phyloP scores from a whole-genome alignment of 139 green algal genomes.

The Axilococcus clingmanii region DNA sequence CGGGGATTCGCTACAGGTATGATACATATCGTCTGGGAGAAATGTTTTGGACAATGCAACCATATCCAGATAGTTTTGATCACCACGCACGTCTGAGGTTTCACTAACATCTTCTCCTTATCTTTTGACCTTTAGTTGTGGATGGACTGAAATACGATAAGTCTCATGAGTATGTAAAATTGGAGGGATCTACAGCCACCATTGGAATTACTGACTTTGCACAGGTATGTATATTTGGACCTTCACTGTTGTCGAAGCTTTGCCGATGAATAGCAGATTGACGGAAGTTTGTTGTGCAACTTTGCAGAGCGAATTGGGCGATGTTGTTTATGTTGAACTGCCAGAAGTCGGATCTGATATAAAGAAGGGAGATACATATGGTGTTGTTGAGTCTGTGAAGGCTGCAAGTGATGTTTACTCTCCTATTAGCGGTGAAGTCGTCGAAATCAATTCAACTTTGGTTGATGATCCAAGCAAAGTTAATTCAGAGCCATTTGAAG shows the following conservation, averaged over 20 bases:
- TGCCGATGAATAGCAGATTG: not conserved
- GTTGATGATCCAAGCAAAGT: constrained; percentile 63
- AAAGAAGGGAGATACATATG: constrained; percentile 79
- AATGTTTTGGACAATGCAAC: not conserved
- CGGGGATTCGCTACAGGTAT: constrained; percentile 25
- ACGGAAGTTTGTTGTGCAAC: not conserved
- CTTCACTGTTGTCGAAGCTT: constrained; percentile 3
- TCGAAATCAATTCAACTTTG: constrained; percentile 74
- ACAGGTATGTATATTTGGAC: constrained; percentile 51
- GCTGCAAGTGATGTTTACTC: constrained; percentile 92
- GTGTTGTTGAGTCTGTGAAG: constrained; percentile 96
- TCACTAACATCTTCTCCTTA: not conserved
- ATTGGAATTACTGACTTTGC: constrained; percentile 96
- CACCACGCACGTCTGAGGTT: too few species aligned
- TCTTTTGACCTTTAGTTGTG: constrained; percentile 34
- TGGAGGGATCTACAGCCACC: constrained; percentile 73
- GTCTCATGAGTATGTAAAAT: constrained; percentile 83
- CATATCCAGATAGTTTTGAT: not conserved
- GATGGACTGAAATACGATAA: constrained; percentile 62
- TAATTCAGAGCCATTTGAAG: constrained; percentile 72
- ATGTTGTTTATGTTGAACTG: constrained; percentile 97
- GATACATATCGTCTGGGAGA: not conserved
- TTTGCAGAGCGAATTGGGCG: constrained; percentile 77
- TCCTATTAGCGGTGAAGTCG: constrained; percentile 79
- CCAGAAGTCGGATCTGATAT: constrained; percentile 84